phyloP scores from a whole-genome alignment of 2,329 filamentous ascomycete genomes.

The Thelonectria discophora region DNA sequence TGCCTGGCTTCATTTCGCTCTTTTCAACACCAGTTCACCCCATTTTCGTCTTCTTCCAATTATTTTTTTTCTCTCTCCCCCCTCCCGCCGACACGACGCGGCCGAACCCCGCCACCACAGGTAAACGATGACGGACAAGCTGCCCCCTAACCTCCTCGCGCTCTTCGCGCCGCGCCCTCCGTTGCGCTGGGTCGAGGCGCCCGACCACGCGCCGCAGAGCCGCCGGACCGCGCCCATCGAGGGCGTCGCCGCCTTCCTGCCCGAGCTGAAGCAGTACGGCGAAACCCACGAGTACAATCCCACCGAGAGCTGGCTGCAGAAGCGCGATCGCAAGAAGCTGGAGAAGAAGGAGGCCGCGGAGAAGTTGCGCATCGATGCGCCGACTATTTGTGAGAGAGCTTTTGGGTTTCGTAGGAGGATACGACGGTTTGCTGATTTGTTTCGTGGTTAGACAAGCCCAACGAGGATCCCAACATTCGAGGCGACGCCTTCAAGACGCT shows the following conservation, averaged over 20 bases:
- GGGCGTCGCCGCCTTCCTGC: constrained; percentile 79
- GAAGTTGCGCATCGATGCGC: constrained; percentile 69
- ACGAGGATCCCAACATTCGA: constrained; percentile 85
- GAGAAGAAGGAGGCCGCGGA: constrained; percentile 80
- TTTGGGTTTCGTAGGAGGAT: not conserved
- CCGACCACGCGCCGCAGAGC: constrained; percentile 84
- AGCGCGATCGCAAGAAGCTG: constrained; percentile 80
- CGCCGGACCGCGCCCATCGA: constrained; percentile 77
- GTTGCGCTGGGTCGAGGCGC: constrained; percentile 85
- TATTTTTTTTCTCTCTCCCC: constrained; percentile 6
- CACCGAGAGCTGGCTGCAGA: constrained; percentile 93
- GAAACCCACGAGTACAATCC: constrained; percentile 79
- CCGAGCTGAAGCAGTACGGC: constrained; percentile 79
- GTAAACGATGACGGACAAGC: constrained; percentile 89
- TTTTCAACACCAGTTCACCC: constrained; percentile 3
- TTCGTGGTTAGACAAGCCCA: constrained; percentile 74
- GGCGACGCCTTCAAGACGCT: constrained; percentile 96
- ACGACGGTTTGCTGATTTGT: constrained; percentile 26
- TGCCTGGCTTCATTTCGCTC: constrained; percentile 27
- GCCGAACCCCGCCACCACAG: constrained; percentile 9
- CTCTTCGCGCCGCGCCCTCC: constrained; percentile 95
- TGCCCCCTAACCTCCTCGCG: constrained; percentile 89
- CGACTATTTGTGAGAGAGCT: constrained; percentile 66
- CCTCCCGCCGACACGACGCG: not conserved
- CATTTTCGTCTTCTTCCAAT: not conserved